Conservation (phyloP, 2,329 filamentous ascomycete genomes). For the Neonectria magnoliae region DNA sequence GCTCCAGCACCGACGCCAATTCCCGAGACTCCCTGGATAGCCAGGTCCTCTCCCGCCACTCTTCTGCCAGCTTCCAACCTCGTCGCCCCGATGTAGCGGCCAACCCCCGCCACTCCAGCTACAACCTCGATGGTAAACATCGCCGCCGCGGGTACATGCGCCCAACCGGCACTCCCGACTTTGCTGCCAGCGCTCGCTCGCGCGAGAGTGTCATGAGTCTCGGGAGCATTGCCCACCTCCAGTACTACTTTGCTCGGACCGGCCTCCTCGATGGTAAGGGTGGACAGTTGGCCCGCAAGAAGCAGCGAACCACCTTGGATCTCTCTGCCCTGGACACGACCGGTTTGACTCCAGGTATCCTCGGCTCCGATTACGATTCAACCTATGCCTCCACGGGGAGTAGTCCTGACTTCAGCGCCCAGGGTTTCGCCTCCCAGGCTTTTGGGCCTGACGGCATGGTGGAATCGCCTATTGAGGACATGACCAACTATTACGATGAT, state of each 20-base stretch:
- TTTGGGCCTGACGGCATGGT: constrained; percentile 52
- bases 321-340: constrained; percentile 60
- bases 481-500: constrained; percentile 64
- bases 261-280: constrained; percentile 94
- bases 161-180: constrained; percentile 81
- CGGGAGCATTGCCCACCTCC: constrained; percentile 95
- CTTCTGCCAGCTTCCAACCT: constrained; percentile 66
- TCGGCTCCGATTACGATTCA: constrained; percentile 64
- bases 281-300: constrained; percentile 81
- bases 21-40: constrained; percentile 66
- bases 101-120: constrained; percentile 58
- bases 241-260: constrained; percentile 97
- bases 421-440: constrained; percentile 48
- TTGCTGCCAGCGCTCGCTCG: constrained; percentile 88
- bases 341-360: constrained; percentile 48
- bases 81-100: constrained; percentile 55
- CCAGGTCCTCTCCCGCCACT: constrained; percentile 67
- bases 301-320: constrained; percentile 68
- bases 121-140: constrained; percentile 52
- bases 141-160: constrained; percentile 85
- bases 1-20: constrained; percentile 61
- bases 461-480: constrained; percentile 60
- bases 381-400: constrained; percentile 69
- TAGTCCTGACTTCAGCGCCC: constrained; percentile 64
- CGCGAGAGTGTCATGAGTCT: constrained; percentile 96